These are phyloP conservation scores for Abrus precatorius DNA, from an alignment of 306 rosid genomes.

Conservation along the genomic window DNA sequence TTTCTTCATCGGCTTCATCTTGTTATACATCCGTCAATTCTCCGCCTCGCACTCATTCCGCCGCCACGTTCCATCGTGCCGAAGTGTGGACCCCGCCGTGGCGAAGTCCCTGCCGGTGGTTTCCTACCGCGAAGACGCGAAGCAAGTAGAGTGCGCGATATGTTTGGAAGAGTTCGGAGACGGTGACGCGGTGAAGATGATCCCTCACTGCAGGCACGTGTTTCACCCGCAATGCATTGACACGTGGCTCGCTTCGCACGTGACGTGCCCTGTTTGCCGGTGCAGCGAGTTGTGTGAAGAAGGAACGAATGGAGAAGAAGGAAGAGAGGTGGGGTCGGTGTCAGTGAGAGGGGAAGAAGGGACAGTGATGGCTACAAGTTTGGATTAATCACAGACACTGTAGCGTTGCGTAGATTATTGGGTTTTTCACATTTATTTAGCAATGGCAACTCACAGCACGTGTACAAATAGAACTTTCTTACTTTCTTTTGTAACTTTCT, in stretches of 20 bases:
- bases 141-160: constrained; percentile 59
- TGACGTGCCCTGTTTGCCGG: constrained; percentile 69
- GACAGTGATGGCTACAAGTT: not conserved
- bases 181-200: constrained; percentile 52
- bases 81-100: not conserved
- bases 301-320: constrained; percentile 21
- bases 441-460: not conserved
- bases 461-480: not conserved
- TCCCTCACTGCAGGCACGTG: constrained; percentile 66
- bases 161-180: constrained; percentile 58
- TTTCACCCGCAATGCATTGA: constrained; percentile 66
- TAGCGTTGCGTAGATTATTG: constrained; percentile 2
- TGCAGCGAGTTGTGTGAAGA: constrained; percentile 20
- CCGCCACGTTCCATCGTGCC: not conserved
- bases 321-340: constrained; percentile 7
- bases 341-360: constrained; percentile 5
- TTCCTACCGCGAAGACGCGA: constrained; percentile 25
- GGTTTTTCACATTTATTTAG: not conserved
- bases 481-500: not conserved
- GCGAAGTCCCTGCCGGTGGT: constrained; percentile 50
- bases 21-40: constrained; percentile 37
- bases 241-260: constrained; percentile 62
- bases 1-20: constrained; percentile 49
- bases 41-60: not conserved
- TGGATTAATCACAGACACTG: not conserved